Percentiles rank a stretch among this genome's conserved stretches.
These are phyloP conservation scores for Atalantia buxifolia DNA, from an alignment of 345 rosid species.

Conservation along the genomic window DNA sequence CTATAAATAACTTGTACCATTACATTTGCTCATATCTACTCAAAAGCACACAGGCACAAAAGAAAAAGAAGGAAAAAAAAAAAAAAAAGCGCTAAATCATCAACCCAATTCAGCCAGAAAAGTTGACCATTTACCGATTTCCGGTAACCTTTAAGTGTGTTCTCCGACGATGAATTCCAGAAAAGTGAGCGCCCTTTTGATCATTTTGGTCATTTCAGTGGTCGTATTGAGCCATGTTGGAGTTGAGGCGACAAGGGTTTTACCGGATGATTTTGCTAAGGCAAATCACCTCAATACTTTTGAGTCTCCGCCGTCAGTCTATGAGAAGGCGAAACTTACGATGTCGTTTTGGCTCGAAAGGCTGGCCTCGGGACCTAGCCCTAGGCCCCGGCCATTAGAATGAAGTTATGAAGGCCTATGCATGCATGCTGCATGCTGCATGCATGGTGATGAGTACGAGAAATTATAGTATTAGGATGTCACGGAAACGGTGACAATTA, in stretches of 20 bases:
- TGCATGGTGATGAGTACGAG: background rate
- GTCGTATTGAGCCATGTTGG: slow-evolving; percentile 20
- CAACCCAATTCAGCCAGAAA: background rate
- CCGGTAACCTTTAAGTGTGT: background rate
- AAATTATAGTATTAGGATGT: background rate
- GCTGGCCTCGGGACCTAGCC: slow-evolving; percentile 41
- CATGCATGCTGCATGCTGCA: too few relatives aligned
- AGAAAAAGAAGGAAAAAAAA: too few relatives aligned
- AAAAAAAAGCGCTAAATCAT: too few relatives aligned
- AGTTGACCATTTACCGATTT: background rate
- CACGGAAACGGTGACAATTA: background rate
- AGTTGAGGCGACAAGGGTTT: slow-evolving; percentile 37
- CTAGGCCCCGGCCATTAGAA: slow-evolving; percentile 30
- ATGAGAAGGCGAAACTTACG: slow-evolving; percentile 24
- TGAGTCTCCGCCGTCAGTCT: slow-evolving; percentile 17
- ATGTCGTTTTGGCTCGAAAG: slow-evolving; percentile 32
- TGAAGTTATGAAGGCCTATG: background rate
- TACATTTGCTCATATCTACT: background rate
- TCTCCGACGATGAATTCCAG: slow-evolving; percentile 15
- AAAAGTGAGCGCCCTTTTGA: slow-evolving; percentile 15
- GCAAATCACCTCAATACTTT: slow-evolving; percentile 22
- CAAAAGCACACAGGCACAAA: background rate
- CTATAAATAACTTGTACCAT: slow-evolving; percentile 11
- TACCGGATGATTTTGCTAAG: slow-evolving; percentile 30
- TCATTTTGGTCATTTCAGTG: slow-evolving; percentile 22